Conservation (phyloP, 352 stramenopile genomes). For the Phytophthora megakarya region DNA sequence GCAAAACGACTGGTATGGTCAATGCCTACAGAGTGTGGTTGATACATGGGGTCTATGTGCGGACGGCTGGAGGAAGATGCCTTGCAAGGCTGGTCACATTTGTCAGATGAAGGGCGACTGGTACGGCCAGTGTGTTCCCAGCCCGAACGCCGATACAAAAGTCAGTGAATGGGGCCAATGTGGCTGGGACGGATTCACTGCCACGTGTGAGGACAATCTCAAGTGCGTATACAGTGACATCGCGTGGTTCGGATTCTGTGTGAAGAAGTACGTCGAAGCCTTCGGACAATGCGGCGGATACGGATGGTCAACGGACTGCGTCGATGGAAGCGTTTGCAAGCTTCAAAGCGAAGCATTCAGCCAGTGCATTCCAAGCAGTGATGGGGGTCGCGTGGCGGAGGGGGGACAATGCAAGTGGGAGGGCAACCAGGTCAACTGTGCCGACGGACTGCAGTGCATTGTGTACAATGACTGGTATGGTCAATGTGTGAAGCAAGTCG, state of each 20-base stretch:
- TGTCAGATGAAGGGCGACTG: conserved; percentile 28
- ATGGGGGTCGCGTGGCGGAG: conserved; percentile 11
- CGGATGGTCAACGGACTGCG: conserved; percentile 23
- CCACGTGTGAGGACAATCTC: conserved; percentile 21
- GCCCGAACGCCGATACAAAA: conserved; percentile 6
- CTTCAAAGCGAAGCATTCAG: conserved; percentile 8
- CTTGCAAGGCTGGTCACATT: conserved; percentile 24
- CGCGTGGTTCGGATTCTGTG: conserved; percentile 14
- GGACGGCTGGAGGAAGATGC: conserved; percentile 12
- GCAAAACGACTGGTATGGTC: conserved; percentile 37
- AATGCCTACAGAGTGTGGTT: conserved; percentile 31
- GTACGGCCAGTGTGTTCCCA: conserved; percentile 30
- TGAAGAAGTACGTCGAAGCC: conserved; percentile 25
- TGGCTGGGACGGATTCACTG: conserved; percentile 15
- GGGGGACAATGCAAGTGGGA: conserved; percentile 40
- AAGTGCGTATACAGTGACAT: conserved; percentile 21
- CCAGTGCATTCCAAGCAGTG: conserved; percentile 21
- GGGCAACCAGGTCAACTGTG: conserved; percentile 23
- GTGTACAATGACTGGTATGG: conserved; percentile 38
- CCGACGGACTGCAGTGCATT: conserved; percentile 24
- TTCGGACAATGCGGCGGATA: conserved; percentile 29
- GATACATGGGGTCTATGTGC: conserved; percentile 28
- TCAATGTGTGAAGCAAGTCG: conserved; percentile 34
- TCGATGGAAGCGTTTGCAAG: conserved; percentile 13
- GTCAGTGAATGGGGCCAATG: conserved; percentile 29